Evolutionary conservation across 139 green algal genomes (phyloP), one percentile per base, ranked within the genome.

Genomic region (Chlorella vulgaris): DNA sequence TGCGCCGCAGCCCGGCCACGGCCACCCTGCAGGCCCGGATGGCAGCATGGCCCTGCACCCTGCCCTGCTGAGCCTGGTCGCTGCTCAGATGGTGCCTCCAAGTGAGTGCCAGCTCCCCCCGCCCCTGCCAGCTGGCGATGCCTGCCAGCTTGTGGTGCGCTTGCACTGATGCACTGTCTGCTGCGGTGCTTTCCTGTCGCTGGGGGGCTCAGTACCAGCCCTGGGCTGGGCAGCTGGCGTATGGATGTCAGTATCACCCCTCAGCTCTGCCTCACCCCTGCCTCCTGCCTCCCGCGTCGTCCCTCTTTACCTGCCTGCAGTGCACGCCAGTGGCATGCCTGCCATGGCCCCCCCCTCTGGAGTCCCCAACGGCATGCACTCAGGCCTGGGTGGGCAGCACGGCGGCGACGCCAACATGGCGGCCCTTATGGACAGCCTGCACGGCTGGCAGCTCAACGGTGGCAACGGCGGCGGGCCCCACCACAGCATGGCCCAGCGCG

Each of bases 31-130:
- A 13, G 78, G 78, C 69, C 21, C 28, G 4, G 29, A 76, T 15
- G 43, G n/a, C n/a, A n/a, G n/a, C 55, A 63, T 65, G 50, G 35
- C 33, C 36, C 78, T 85, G n/a, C 58, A 85, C 81, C 81, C 81
- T 36, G 81, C 81, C 3, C 51, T 85, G 38, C 74, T 85, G 31
- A 76, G 4, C 58, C 58, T 85, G 47, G 81, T 85, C 63, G 81
- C 81, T 18, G 70, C 81, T 0, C 55, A 85, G 36, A 85, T 85
- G 68, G 53, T 39, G 38, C 80, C n/a, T n/a, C 5, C 60, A 63
- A n/a, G 47, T 67, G 71, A 67, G 69, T 76, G n/a, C n/a, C 35
- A 74, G 67, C 19, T 21, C 38, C 10, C 26, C 33, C 33, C 29
- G 61, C 31, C 29, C 24, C 60, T 13, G 19, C 13, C 65, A 8